Evolutionary conservation across 257 asterid genomes (phyloP).

Genomic region (Sherardia arvensis): DNA sequence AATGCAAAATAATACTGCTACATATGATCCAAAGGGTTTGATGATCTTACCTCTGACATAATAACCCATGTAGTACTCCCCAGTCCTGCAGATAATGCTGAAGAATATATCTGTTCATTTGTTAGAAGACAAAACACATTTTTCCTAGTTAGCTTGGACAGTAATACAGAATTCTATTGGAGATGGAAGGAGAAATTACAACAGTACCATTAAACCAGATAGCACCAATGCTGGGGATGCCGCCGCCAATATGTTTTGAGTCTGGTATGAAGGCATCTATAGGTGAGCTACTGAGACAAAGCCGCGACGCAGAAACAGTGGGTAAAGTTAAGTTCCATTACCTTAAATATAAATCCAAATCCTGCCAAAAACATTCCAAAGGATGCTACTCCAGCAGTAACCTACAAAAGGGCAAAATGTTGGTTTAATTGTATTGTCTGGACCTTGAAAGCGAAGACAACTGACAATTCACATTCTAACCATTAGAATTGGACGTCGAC

Average conservation of each 20-base stretch:
- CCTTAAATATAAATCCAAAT: constrained; percentile 27
- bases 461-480: constrained; percentile 2
- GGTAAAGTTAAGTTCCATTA: constrained; percentile 7
- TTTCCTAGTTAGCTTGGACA: background rate
- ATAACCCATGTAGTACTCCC: constrained; percentile 96
- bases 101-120: constrained; percentile 22
- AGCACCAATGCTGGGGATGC: constrained; percentile 9
- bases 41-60: constrained; percentile 75
- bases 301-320: background rate
- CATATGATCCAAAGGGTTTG: background rate
- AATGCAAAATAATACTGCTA: background rate
- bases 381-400: constrained; percentile 27
- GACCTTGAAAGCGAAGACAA: background rate
- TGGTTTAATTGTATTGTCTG: background rate
- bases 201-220: constrained; percentile 15
- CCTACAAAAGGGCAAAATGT: constrained; percentile 5
- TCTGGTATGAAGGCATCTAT: constrained; percentile 3
- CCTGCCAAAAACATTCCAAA: constrained; percentile 22
- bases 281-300: background rate
- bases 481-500: constrained; percentile 28
- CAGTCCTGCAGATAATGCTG: constrained; percentile 59
- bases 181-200: background rate
- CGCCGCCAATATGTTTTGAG: background rate
- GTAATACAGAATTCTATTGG: background rate
- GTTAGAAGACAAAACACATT: background rate